Conservation (phyloP, 345 rosid species). For the Hypericum androsaemum region DNA sequence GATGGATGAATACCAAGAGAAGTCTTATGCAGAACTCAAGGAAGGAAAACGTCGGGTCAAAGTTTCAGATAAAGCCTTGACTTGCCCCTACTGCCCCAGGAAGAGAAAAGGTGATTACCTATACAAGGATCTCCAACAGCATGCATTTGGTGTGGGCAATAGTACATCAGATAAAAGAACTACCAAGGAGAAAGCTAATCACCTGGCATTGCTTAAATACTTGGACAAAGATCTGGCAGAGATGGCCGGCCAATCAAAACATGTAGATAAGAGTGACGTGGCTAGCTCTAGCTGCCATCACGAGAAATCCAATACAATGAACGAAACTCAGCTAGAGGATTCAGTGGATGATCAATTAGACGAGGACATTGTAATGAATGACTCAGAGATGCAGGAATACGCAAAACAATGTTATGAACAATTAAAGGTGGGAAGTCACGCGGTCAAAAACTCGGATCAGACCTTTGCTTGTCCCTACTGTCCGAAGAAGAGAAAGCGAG, state of each 20-base stretch:
- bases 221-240: conserved; percentile 45
- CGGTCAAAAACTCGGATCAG: no score
- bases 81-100: conserved; percentile 75
- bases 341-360: no score
- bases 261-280: conserved; percentile 1
- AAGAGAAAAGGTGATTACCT: conserved; percentile 56
- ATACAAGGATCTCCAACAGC: conserved; percentile 72
- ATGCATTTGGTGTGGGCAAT: conserved; percentile 91
- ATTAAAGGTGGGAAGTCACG: no score
- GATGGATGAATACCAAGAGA: conserved; percentile 35
- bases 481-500: neutral
- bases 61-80: conserved; percentile 43
- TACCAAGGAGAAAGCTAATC: conserved; percentile 62
- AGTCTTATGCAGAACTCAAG: conserved; percentile 58
- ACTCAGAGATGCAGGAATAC: no score
- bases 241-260: conserved; percentile 15
- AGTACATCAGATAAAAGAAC: conserved; percentile 67
- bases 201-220: conserved; percentile 72
- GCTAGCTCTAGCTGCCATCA: no score
- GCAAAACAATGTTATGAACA: no score
- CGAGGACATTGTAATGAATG: no score
- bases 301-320: no score
- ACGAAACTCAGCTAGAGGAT: no score
- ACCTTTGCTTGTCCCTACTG: conserved; percentile 2
- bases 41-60: conserved; percentile 52